phyloP scores from a whole-genome alignment of 306 rosid species.

The Sophora flavescens region DNA sequence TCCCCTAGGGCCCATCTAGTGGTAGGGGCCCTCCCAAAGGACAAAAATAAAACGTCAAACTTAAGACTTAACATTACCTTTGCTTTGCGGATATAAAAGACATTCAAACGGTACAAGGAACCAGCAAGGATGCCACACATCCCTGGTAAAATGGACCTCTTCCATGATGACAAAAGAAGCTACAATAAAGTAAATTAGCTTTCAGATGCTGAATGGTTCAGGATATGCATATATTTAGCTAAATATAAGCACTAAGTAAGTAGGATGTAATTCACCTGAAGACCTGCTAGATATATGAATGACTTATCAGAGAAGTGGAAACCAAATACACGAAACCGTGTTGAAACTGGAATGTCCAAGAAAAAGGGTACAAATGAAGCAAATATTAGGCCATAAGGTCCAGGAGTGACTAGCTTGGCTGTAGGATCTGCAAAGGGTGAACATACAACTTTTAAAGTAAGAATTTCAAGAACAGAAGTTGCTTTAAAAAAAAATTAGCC shows the following conservation, averaged over 20 bases:
- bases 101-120: conserved; percentile 81
- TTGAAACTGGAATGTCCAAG: conserved; percentile 98
- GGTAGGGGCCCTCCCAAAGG: no score
- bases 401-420: conserved; percentile 74
- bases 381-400: conserved; percentile 98
- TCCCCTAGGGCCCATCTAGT: no score
- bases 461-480: conserved; percentile 29
- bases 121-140: conserved; percentile 95
- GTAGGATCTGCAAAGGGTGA: conserved; percentile 76
- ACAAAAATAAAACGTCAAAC: neutral
- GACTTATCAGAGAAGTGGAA: conserved; percentile 89
- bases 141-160: conserved; percentile 89
- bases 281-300: conserved; percentile 93
- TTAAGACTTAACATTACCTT: conserved; percentile 64
- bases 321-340: conserved; percentile 79
- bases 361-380: conserved; percentile 94
- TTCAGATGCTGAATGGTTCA: conserved; percentile 41
- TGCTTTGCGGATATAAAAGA: conserved; percentile 84
- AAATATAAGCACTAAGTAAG: conserved; percentile 16
- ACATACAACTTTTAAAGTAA: conserved; percentile 31
- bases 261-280: conserved; percentile 70
- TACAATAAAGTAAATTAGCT: conserved; percentile 52
- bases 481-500: neutral
- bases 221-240: conserved; percentile 1
- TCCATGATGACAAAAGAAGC: conserved; percentile 98